Evolutionary conservation across 1,284 basidiomycete species (phyloP), one percentile per base, ranked within the genome.

Genomic region (Ceratobasidium sp.): DNA sequence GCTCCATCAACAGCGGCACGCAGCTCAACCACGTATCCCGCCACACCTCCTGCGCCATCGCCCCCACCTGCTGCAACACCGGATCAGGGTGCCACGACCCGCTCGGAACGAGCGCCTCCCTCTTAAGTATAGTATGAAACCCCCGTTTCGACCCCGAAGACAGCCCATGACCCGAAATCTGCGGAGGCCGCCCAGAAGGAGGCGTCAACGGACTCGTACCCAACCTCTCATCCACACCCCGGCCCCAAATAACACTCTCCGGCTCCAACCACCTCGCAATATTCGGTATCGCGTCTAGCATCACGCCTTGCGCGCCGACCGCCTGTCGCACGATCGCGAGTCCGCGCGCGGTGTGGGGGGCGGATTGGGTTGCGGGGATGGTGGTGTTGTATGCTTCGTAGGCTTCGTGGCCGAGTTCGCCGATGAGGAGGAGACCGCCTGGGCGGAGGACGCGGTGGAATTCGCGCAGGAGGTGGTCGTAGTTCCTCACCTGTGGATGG

Each of bases 311-410:
- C 16, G 64, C 35, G 38, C 16, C 23, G 16, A 57, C 28, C 21
- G 64, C 64, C 28, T 69, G 35, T 18, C 52, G 32, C 1, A 69
- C 18, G 14, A 57, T 46, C 44, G 55, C 30, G 5, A 69, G 41
- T 1, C 64, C 52, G 30, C n/a, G 23, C 16, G 38, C 26, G 52
- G 44, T 57, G 6, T 52, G 13, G 26, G 64, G 64, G 1, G 64
- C 23, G 1, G 64, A 69, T 18, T 4, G 35, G 11, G 14, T 43
- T 3, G 64, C 64, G n/a, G 64, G 50, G 23, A 35, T 23, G 52
- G 55, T 52, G 13, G 64, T 69, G n/a, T 69, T 50, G 21, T 26
- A 57, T 1, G 64, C 64, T 41, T 69, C 52, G 44, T 57, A 69
- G 1, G 30, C 52, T 4, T 69, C 52, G 2, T 8, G 7, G 9